A percentile compares a stretch with the other conserved stretches of the same genome.
These are phyloP conservation scores for Cantharellus anzutake DNA, from an alignment of 768 basidiomycete species.

Conservation along the genomic window DNA sequence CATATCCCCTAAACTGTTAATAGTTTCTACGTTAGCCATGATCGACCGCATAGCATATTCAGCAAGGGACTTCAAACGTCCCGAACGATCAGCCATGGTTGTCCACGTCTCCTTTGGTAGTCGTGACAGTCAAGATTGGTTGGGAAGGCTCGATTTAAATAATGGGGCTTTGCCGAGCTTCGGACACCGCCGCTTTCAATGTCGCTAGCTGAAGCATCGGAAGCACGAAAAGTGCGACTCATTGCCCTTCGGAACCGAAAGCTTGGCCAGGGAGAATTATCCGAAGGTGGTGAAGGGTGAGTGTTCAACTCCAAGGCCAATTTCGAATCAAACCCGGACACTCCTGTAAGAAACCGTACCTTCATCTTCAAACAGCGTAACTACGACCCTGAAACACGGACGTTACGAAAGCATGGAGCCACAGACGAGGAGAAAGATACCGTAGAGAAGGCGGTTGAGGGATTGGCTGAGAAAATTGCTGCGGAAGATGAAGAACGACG, in stretches of 20 bases:
- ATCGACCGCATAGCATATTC: not conserved
- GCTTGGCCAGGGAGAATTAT: slow-evolving; percentile 28
- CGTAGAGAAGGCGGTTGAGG: slow-evolving; percentile 68
- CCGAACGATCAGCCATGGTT: not conserved
- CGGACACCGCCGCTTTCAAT: slow-evolving; percentile 13
- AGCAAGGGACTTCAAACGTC: not conserved
- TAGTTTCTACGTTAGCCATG: not conserved
- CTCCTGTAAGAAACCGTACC: not conserved
- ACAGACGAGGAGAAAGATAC: slow-evolving; percentile 53
- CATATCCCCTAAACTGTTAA: not conserved
- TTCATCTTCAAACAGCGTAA: slow-evolving; percentile 44
- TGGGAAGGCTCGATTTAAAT: not conserved
- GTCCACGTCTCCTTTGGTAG: not conserved
- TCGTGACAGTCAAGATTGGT: not conserved
- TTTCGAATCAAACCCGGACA: not conserved
- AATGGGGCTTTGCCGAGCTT: not conserved
- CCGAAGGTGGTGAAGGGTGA: slow-evolving; percentile 16
- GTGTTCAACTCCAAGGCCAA: not conserved
- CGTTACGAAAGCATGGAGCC: slow-evolving; percentile 42
- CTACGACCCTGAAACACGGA: slow-evolving; percentile 78
- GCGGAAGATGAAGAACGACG: slow-evolving; percentile 70
- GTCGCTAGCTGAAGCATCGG: slow-evolving; percentile 61
- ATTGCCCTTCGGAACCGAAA: slow-evolving; percentile 59
- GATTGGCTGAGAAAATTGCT: slow-evolving; percentile 70
- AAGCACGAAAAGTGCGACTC: slow-evolving; percentile 64